phyloP scores from a whole-genome alignment of 2,329 filamentous ascomycete species.

The Gnomoniopsis sp. region DNA sequence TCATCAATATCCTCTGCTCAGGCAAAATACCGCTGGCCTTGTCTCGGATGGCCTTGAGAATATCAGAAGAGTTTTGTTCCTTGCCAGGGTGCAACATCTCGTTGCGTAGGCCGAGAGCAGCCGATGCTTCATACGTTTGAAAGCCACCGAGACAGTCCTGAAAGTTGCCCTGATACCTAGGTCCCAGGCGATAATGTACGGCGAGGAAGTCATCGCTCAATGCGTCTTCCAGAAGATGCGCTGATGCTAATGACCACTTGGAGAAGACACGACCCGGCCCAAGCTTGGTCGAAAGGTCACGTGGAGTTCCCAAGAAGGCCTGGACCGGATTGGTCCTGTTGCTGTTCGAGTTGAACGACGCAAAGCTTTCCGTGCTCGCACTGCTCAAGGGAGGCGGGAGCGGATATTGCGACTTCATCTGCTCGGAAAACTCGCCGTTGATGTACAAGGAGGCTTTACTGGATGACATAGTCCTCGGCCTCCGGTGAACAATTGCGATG shows the following conservation, averaged over 20 bases:
- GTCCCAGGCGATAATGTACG: slow-evolving; percentile 85
- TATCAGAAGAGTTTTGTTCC: slow-evolving; percentile 89
- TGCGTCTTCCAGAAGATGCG: slow-evolving; percentile 82
- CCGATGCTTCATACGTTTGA: slow-evolving; percentile 92
- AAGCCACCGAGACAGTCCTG: slow-evolving; percentile 95
- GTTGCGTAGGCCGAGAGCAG: slow-evolving; percentile 84
- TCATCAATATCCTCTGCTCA: slow-evolving; percentile 77
- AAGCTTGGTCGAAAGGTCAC: slow-evolving; percentile 74
- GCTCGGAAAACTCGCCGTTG: slow-evolving; percentile 90
- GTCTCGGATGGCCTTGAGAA: slow-evolving; percentile 80
- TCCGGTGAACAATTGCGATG: slow-evolving; percentile 80
- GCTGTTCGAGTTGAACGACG: slow-evolving; percentile 60
- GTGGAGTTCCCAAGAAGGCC: slow-evolving; percentile 89
- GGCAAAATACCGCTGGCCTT: slow-evolving; percentile 80
- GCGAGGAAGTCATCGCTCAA: slow-evolving; percentile 89
- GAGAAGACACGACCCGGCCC: slow-evolving; percentile 72
- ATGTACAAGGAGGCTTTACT: slow-evolving; percentile 87
- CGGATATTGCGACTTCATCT: slow-evolving; percentile 86
- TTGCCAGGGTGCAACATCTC: slow-evolving; percentile 87
- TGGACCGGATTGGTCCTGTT: slow-evolving; percentile 69
- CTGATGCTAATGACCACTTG: slow-evolving; percentile 85
- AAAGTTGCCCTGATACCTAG: slow-evolving; percentile 91
- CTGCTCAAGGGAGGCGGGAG: slow-evolving; percentile 65
- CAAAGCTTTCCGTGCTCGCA: slow-evolving; percentile 63
- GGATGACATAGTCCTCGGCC: slow-evolving; percentile 68